A percentile compares a stretch with the other conserved stretches of the same genome.
These are phyloP conservation scores for Hyaloscypha bicolor DNA, from an alignment of 495 filamentous ascomycete genomes.

Conservation along the genomic window DNA sequence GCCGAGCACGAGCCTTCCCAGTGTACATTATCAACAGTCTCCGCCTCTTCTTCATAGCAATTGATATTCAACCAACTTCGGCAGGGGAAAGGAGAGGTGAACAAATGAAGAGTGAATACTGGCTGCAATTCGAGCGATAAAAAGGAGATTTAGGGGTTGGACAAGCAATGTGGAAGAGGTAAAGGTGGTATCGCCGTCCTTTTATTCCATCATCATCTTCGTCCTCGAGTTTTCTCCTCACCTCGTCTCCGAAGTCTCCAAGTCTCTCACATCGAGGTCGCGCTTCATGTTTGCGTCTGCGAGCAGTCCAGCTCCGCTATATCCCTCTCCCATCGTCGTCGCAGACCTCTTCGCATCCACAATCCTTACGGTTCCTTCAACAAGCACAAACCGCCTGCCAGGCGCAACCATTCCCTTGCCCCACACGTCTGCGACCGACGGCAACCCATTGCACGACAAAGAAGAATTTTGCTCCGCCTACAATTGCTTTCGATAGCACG, in stretches of 20 bases:
- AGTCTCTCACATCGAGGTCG: slow-evolving; percentile 15
- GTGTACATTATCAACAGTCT: slow-evolving; percentile 12
- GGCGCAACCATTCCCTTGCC: slow-evolving; percentile 26
- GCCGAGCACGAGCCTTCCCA: slow-evolving; percentile 12
- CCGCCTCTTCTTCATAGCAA: slow-evolving; percentile 25
- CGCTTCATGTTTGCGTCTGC: slow-evolving; percentile 29
- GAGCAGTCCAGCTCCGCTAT: slow-evolving; percentile 13
- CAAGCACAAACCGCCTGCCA: not conserved
- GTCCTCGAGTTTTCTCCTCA: slow-evolving; percentile 8
- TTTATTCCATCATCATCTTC: slow-evolving; percentile 19
- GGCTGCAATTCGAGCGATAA: slow-evolving; percentile 20
- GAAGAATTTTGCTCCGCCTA: not conserved
- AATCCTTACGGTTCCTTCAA: slow-evolving; percentile 22
- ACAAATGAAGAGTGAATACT: slow-evolving; percentile 27
- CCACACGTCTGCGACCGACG: slow-evolving; percentile 5
- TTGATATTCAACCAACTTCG: slow-evolving; percentile 28
- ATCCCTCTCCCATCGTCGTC: slow-evolving; percentile 10
- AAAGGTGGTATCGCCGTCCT: slow-evolving; percentile 23
- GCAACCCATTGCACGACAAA: not conserved
- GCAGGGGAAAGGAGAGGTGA: slow-evolving; percentile 16
- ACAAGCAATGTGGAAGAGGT: slow-evolving; percentile 19
- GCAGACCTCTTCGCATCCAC: slow-evolving; percentile 18
- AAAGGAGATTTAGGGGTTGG: slow-evolving; percentile 16
- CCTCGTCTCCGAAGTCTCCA: slow-evolving; percentile 7
- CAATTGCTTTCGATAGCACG: slow-evolving; percentile 3